Evolutionary conservation across 345 rosid genomes (phyloP).

Genomic region (Cardamine occulta): DNA sequence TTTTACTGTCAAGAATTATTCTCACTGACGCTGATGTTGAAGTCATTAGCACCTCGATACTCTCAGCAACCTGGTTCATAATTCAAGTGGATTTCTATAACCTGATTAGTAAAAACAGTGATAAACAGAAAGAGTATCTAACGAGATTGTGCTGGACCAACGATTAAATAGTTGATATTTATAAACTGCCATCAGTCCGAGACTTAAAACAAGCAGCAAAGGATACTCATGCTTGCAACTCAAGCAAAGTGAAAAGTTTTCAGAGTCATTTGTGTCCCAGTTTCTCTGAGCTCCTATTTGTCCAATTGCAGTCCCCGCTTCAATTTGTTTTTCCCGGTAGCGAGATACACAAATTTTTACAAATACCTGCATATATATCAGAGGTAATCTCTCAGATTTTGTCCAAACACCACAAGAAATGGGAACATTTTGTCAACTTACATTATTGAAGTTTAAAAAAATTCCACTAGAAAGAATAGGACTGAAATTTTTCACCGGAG

Average conservation of each 20-base stretch:
- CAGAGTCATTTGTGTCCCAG: slow-evolving; percentile 99
- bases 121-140: slow-evolving; percentile 27
- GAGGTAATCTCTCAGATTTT: slow-evolving; percentile 12
- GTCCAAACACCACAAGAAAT: slow-evolving; percentile 7
- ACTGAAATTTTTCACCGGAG: not conserved
- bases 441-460: not conserved
- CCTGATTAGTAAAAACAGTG: slow-evolving; percentile 24
- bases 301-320: slow-evolving; percentile 96
- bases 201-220: slow-evolving; percentile 32
- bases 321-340: slow-evolving; percentile 69
- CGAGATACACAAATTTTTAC: slow-evolving; percentile 73
- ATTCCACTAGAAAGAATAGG: slow-evolving; percentile 5
- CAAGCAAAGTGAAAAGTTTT: slow-evolving; percentile 99
- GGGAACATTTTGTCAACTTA: slow-evolving; percentile 1
- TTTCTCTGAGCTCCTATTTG: slow-evolving; percentile 97
- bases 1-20: slow-evolving; percentile 67
- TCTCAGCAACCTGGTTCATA: slow-evolving; percentile 73
- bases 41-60: slow-evolving; percentile 77
- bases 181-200: slow-evolving; percentile 4
- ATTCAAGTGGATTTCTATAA: slow-evolving; percentile 23
- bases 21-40: slow-evolving; percentile 77
- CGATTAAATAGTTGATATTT: slow-evolving; percentile 14
- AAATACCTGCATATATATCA: slow-evolving; percentile 58
- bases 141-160: slow-evolving; percentile 23
- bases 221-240: slow-evolving; percentile 99